A percentile compares a stretch with the other conserved stretches of the same genome.
Evolutionary conservation across 2,329 filamentous ascomycete species (phyloP).

Genomic region (Ilyonectria sp.): DNA sequence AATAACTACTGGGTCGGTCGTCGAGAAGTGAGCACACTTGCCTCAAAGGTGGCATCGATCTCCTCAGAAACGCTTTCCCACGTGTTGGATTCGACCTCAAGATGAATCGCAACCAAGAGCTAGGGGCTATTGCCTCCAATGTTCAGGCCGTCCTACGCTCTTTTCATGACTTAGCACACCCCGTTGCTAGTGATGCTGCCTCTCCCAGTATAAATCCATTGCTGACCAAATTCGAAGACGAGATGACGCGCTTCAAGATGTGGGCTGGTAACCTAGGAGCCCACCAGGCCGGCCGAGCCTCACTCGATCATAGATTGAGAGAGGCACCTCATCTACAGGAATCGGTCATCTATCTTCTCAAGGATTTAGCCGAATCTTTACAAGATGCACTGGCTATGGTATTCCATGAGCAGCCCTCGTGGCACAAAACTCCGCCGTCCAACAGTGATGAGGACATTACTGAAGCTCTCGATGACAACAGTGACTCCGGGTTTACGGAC

Average conservation of each 20-base stretch:
- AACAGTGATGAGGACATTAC: slow-evolving; percentile 15
- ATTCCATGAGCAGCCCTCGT: accelerated
- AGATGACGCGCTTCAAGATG: slow-evolving; percentile 36
- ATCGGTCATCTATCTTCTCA: slow-evolving; percentile 43
- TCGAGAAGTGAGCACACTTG: too few species aligned
- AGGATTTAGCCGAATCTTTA: slow-evolving; percentile 33
- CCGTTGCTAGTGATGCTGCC: neutral
- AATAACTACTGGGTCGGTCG: too few species aligned
- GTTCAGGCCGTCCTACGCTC: neutral
- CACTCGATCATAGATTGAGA: slow-evolving; percentile 38
- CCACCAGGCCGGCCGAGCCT: slow-evolving; percentile 26
- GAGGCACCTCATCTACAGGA: slow-evolving; percentile 38
- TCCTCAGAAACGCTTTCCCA: too few species aligned
- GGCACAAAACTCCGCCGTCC: neutral
- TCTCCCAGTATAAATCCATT: neutral
- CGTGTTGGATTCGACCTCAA: neutral
- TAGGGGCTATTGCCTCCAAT: slow-evolving; percentile 15
- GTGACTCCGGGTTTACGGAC: neutral
- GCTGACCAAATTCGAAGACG: neutral
- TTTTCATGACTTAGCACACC: neutral
- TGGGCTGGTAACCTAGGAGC: slow-evolving; percentile 41
- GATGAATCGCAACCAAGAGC: neutral
- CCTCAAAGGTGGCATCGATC: too few species aligned
- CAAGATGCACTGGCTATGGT: neutral
- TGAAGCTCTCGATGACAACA: neutral